A percentile compares a stretch with the other conserved stretches of the same genome.
phyloP scores from a whole-genome alignment of 208 protist species.

The Trypanosoma melophagium region DNA sequence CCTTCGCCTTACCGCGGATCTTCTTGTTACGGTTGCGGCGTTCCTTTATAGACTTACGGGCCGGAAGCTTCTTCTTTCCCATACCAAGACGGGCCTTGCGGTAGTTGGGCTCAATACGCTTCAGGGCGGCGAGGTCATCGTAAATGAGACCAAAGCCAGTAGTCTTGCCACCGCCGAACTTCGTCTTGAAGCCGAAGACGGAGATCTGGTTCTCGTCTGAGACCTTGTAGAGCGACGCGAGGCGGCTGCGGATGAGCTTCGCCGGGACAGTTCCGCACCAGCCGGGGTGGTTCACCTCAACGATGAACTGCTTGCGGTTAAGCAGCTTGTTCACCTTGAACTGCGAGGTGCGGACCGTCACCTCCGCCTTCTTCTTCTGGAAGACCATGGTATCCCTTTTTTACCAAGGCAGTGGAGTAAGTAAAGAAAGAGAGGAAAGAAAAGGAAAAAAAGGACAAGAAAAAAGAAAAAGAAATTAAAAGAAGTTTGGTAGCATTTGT shows the following conservation, averaged over 20 bases:
- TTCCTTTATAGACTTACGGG: constrained; percentile 98
- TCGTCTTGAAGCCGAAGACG: constrained; percentile 98
- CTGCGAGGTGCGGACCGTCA: constrained; percentile 95
- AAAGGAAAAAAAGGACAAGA: constrained; percentile 16
- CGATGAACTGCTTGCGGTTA: constrained; percentile 99
- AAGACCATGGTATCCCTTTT: constrained; percentile 76
- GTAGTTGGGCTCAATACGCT: constrained; percentile 98
- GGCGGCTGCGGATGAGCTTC: constrained; percentile 92
- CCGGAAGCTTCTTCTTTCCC: constrained; percentile 81
- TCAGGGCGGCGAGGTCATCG: constrained; percentile 94
- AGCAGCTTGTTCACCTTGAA: constrained; percentile 99
- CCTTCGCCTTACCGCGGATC: constrained; percentile 96
- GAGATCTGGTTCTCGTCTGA: constrained; percentile 94
- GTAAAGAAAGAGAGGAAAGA: constrained; percentile 14
- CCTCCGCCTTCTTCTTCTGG: constrained; percentile 92
- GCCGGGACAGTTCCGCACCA: constrained; percentile 94
- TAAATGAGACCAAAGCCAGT: constrained; percentile 99
- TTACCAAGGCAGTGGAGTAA: constrained; percentile 7
- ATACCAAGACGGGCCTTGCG: constrained; percentile 95
- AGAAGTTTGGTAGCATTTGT: not conserved
- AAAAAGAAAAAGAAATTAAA: constrained; percentile 23
- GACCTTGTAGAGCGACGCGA: constrained; percentile 98
- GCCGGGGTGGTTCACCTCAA: constrained; percentile 86
- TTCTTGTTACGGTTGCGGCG: constrained; percentile 99
- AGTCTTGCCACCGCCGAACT: constrained; percentile 98